Evolutionary conservation across 202 grass and related monocot genomes (phyloP).

Genomic region (Thinopyrum obtusiflorum): DNA sequence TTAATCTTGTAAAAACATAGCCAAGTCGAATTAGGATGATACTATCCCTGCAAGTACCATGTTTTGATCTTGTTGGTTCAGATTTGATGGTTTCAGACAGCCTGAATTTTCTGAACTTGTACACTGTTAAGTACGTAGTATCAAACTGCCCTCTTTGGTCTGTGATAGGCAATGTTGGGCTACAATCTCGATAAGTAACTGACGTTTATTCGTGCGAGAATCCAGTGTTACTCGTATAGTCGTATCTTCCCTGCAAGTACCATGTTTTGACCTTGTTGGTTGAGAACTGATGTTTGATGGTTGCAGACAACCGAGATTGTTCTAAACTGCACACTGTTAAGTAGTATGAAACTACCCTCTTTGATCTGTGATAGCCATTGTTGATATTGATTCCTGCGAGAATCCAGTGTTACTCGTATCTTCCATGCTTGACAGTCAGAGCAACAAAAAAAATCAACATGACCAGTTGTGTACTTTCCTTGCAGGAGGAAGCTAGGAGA

Average conservation of each 20-base stretch:
- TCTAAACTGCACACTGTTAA: background rate
- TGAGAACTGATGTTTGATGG: background rate
- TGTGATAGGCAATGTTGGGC: background rate
- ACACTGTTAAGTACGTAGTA: background rate
- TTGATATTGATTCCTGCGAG: background rate
- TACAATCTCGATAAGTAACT: no score
- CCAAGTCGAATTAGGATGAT: background rate
- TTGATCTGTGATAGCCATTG: background rate
- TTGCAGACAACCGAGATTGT: background rate
- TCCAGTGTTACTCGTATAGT: no score
- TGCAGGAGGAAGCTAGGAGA: constrained; percentile 55
- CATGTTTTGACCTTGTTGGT: background rate
- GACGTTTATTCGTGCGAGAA: no score
- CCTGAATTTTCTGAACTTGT: background rate
- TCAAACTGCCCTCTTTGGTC: background rate
- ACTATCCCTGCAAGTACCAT: background rate
- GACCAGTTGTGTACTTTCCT: background rate
- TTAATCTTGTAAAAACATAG: background rate
- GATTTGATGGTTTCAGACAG: background rate
- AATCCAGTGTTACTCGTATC: background rate
- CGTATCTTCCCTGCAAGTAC: background rate
- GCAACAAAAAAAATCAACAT: background rate
- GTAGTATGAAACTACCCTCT: background rate
- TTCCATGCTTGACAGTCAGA: background rate
- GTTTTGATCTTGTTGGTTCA: background rate